Evolutionary conservation across 495 filamentous ascomycete genomes (phyloP), one percentile per base, ranked within the genome.

Genomic region (Trichocladium uniseriatum): DNA sequence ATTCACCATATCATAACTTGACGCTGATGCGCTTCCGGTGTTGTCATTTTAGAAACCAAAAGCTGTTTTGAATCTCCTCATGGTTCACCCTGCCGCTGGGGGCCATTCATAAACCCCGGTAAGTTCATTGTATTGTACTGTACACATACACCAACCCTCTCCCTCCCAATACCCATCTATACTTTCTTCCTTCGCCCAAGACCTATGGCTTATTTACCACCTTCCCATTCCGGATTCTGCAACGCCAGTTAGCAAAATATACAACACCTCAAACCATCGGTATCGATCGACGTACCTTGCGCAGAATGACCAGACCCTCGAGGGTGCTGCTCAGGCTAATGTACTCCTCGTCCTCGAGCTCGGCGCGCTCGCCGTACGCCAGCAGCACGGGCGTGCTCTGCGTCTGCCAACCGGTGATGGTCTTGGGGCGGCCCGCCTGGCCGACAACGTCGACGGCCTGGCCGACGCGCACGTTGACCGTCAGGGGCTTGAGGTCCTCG

Each of bases 361-460:
- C 92, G 36, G 92, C 92, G 58, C 92, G 75, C 75, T 99, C 92
- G 13, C 92, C 94, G 65, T 95, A 81, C 8, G 87, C 81, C 61
- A 99, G 72, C 47, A 99, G 72, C 43, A 99, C 92, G 3, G 92
- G 92, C 16, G 92, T 97, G 70, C 87, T 96, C 71, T 99, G 92
- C 51, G 92, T 99, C 71, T 99, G 92, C 92, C 92, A 99, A 34
- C 92, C 92, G 14, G 92, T 99, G 56, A 99, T 99, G 3, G 94
- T 96, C 82, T 96, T 99, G 41, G 92, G 92, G 54, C 90, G 77
- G 50, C 92, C 92, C 1, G 94, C 92, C 68, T 97, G 92, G 38
- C 92, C 92, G 34, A 99, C 92, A 42, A 97, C 89, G 68, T 99
- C 92, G 28, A 99, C 92, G 39, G 92, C 92, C 68, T 99, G 92